Base-by-base conservation (phyloP, 1,284 basidiomycete species). In the Erythrobasidium hasegawianum region DNA sequence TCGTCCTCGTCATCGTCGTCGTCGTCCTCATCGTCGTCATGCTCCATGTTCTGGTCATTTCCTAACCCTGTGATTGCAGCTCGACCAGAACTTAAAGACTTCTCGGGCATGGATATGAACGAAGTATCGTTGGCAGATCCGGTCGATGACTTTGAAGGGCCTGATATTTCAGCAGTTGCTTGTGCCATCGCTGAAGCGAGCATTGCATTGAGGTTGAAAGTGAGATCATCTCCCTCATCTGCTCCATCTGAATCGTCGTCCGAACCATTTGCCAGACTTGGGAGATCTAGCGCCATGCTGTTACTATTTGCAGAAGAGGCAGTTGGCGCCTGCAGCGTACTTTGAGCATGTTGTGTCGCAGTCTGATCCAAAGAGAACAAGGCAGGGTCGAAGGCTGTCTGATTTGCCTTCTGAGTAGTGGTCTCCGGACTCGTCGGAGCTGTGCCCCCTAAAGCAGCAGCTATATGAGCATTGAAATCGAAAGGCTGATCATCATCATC, bases 121-220 rank as follows among this genome's bases (percentile, higher is more conserved):
- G 33, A 33, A 33, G 33, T 33, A 33, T 33, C 33, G 11, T 33
- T 33, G 5, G 33, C 33, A n/a, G n/a, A n/a, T n/a, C n/a, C n/a
- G n/a, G n/a, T n/a, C n/a, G n/a, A n/a, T n/a, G n/a, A n/a, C n/a
- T n/a, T n/a, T n/a, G 33, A 33, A 33, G 33, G 33, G 11, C 5
- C 33, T 33, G 33, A 33, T 14, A 47, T 14, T 24, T 47, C 54
- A 3, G 40, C 26, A 13, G 55, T 41, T 7, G 45, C 62, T 27
- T 65, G 62, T 41, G 41, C 56, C 62, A 65, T 65, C n/a, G 62
- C 62, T 11, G 55, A 49, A 8, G 62, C 54, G 1, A 65, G 49
- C 62, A 65, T 65, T 18, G 62, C 62, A 43, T 65, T 55, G 3
- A 65, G 56, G 33, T 65, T 56, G 20, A 65, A 65, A 24, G 43